phyloP scores from a whole-genome alignment of 495 filamentous ascomycete species.

The Podospora fimiseda region DNA sequence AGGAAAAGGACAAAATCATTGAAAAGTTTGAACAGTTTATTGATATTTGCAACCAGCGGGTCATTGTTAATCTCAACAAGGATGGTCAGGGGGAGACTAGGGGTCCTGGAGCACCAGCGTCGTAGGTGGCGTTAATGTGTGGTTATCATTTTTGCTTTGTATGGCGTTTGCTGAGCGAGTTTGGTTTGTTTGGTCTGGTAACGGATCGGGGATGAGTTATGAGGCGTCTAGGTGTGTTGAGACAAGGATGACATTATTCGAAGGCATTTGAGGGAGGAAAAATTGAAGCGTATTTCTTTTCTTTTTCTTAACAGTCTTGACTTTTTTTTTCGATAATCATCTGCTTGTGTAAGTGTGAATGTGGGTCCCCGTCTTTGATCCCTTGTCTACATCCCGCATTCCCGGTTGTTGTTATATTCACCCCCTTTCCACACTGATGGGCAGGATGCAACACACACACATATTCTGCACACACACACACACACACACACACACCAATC shows the following conservation, averaged over 20 bases:
- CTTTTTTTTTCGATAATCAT: neutral
- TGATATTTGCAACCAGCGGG: slow-evolving; percentile 53
- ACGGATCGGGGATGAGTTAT: no score
- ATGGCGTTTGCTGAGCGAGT: no score
- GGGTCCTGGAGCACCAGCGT: slow-evolving; percentile 4
- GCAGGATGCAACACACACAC: neutral
- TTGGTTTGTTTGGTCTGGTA: no score
- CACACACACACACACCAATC: neutral
- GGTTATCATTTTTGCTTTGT: no score
- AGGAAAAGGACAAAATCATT: slow-evolving; percentile 49
- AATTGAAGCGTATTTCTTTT: slow-evolving; percentile 1
- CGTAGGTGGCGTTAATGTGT: neutral
- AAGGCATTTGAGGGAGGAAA: neutral
- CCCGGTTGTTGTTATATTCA: neutral
- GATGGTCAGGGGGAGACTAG: slow-evolving; percentile 19
- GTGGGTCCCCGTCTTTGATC: neutral
- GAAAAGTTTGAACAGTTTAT: slow-evolving; percentile 55
- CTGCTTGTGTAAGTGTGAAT: neutral
- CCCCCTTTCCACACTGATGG: neutral
- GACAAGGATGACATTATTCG: neutral
- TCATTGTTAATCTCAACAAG: slow-evolving; percentile 42
- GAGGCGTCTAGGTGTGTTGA: neutral
- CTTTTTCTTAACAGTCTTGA: neutral
- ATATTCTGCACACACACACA: neutral
- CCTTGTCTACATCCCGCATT: neutral